Evolutionary conservation across 1,284 basidiomycete genomes (phyloP).

Genomic region (Fistulina hepatica): DNA sequence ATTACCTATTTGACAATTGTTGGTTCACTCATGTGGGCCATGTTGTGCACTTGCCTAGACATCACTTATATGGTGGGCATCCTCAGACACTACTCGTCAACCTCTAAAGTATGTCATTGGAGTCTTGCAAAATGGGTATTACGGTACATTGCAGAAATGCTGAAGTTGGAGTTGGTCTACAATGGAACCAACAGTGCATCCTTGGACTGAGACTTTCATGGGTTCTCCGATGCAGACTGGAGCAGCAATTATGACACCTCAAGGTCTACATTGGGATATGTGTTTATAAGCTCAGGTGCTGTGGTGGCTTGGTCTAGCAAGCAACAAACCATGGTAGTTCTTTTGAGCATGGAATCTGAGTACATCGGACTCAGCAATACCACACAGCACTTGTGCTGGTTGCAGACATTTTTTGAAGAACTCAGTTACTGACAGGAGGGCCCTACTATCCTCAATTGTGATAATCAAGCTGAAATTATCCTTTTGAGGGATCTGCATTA

Average conservation of each 20-base stretch:
- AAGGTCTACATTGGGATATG: slow-evolving; percentile 19
- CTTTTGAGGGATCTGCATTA: slow-evolving; percentile 14
- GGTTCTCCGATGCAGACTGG: slow-evolving; percentile 18
- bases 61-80: slow-evolving; percentile 19
- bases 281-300: slow-evolving; percentile 19
- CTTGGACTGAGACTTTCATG: slow-evolving; percentile 4
- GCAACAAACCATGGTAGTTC: slow-evolving; percentile 26
- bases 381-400: slow-evolving; percentile 27
- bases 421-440: slow-evolving; percentile 15
- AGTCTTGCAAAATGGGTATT: slow-evolving; percentile 16
- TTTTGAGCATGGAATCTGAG: slow-evolving; percentile 34
- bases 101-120: slow-evolving; percentile 19
- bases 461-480: slow-evolving; percentile 16
- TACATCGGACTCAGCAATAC: slow-evolving; percentile 27
- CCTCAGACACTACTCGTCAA: slow-evolving; percentile 16
- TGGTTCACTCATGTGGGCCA: slow-evolving; percentile 24
- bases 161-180: slow-evolving; percentile 16
- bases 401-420: slow-evolving; percentile 23
- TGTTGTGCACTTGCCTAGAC: slow-evolving; percentile 22
- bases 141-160: slow-evolving; percentile 22
- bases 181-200: slow-evolving; percentile 1
- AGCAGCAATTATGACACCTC: slow-evolving; percentile 16
- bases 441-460: slow-evolving; percentile 16
- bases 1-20: slow-evolving; percentile 18
- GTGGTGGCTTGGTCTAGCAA: slow-evolving; percentile 29